Base-by-base conservation (phyloP, 2,329 filamentous ascomycete species). In the Akanthomyces muscarius region DNA sequence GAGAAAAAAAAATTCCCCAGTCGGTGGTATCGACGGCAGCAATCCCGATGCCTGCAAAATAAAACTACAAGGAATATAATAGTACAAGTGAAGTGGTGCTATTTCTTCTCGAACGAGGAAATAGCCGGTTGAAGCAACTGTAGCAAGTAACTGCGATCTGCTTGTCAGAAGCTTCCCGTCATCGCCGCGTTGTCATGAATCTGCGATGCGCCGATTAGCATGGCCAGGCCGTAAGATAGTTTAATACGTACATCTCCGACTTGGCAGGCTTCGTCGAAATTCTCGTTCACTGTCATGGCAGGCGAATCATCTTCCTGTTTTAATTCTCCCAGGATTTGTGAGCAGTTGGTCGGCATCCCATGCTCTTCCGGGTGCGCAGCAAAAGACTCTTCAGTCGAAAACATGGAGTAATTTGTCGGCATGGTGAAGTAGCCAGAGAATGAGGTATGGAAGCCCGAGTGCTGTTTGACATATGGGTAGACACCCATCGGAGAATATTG, bases 341-440 rank as follows among this genome's bases (percentile, higher is more conserved):
- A 58, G 44, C 21, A 18, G 36, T 50, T 14, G 14, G 45, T 41
- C 33, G 6, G 30, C 56, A 41, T 41, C 3, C 8, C 33, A 13
- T 13, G 45, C 14, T 50, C 30, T 2, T 41, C 56, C 23, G 44
- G 36, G 36, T 18, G 33, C 18, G 5, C 18, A 23, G 57, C 14
- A 44, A 59, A 59, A 14, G 45, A 13, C 33, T 61, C 59, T 2
- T 47, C 50, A 5, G 41, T 23, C 4, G 59, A 7, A 54, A 62
- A 55, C 60, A 62, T 62, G 42, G 60, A 42, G 30, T 56, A 62
- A 11, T 38, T 25, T 8, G 47, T 5, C 14, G 60, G 60, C 60
- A 36, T 5, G 10, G 42, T 62, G 13, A 62, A 55, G n/a, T 62
- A 62, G 18, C 51, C 51, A 2, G 60, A 21, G 23, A 56, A 42